Evolutionary conservation across 179 eudicot genomes (phyloP), one percentile per base, ranked within the genome.

Genomic region (Beta lomatogona): DNA sequence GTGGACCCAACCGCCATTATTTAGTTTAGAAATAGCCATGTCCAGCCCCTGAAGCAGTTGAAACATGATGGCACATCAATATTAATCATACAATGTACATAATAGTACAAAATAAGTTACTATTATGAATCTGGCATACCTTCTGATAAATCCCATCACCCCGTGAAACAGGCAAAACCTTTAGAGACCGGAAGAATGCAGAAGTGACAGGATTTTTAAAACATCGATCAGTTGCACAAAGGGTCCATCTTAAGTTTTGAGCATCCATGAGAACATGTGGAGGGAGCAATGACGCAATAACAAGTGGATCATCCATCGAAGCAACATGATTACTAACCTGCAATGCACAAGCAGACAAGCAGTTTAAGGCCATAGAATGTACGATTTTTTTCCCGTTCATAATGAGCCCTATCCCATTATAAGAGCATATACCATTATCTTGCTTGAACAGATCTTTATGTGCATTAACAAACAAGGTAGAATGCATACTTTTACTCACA

Each of bases 311-410:
- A 82, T 95, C 98, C 84, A 95, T 81, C 68, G 98, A 89, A 79
- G 98, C 98, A 84, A 95, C 97, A 85, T 95, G 98, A 82, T 95
- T 95, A 90, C 98, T 95, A 70, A 95, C 98, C 98, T 95, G 74
- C 80, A 89, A 79, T 52, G 45, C 66, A 59, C 67, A 76, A 50
- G 61, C 18, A 19, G n/a, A 59, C 67, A 76, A 50, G 61, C 18
- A 19, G n/a, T 53, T 63, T 41, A 71, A n/a, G 41, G 25, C 52
- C 25, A 75, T 28, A 84, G 18, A 52, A 77, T 10, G 21, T 28
- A 6, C 14, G 22, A 21, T 25, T 58, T 52, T 14, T 22, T 44
- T 55, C 31, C 46, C n/a, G 21, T 15, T 52, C 15, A 36, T 36
- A 58, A 25, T 18, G 64, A 9, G 28, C 46, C 14, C 64, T 8